These are phyloP conservation scores for Perkinsus olseni DNA, from an alignment of 169 alveolate species.

Conservation along the genomic window DNA sequence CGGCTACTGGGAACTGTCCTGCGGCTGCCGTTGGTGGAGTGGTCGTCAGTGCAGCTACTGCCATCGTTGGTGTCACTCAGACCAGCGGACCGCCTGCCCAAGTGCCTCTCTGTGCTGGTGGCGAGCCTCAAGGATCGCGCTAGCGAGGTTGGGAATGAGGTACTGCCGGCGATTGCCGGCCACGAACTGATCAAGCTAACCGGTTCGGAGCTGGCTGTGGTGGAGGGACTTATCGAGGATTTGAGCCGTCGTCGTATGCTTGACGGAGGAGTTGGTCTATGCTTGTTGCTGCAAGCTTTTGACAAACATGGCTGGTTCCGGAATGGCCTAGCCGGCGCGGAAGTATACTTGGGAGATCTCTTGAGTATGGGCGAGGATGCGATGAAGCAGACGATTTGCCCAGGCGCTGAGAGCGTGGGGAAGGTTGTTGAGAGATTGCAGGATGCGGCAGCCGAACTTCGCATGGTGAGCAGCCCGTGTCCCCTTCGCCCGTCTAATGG, in stretches of 20 bases:
- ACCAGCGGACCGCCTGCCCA: background rate
- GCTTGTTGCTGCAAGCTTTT: background rate
- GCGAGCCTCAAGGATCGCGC: background rate
- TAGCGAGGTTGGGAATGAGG: background rate
- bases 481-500: background rate
- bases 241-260: background rate
- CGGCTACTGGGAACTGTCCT: background rate
- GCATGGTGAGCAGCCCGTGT: background rate
- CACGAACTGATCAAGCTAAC: background rate
- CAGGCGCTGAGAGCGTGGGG: background rate
- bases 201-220: background rate
- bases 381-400: background rate
- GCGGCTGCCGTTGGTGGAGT: background rate
- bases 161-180: background rate
- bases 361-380: background rate
- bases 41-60: background rate
- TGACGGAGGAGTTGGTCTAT: background rate
- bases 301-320: background rate
- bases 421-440: background rate
- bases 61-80: background rate
- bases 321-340: background rate
- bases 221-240: background rate
- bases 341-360: background rate
- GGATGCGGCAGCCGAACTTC: background rate
- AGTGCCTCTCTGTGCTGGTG: background rate